Percentiles rank a stretch among this genome's conserved stretches.
phyloP scores from a whole-genome alignment of 192 early-diverging fungal genomes.

The Coemansia guatemalensis region DNA sequence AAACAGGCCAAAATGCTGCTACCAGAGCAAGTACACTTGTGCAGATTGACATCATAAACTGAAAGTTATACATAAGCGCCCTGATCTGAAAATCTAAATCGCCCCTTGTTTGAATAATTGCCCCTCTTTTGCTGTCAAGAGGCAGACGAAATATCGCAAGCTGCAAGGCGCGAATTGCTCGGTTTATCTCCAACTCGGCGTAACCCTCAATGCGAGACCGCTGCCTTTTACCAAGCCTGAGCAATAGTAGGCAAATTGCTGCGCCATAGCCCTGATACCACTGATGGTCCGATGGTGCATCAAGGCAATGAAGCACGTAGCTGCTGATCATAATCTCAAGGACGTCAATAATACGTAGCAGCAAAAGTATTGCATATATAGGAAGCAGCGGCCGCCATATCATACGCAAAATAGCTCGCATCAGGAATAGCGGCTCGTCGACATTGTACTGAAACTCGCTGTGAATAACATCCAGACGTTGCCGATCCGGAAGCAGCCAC shows the following conservation, averaged over 20 bases:
- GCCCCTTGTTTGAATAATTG: background rate
- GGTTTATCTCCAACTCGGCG: background rate
- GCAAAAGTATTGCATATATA: background rate
- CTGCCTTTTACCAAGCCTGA: constrained; percentile 10
- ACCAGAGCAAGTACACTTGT: constrained; percentile 1
- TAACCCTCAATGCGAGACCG: background rate
- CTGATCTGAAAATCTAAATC: background rate
- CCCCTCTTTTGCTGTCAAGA: background rate
- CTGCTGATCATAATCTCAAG: constrained; percentile 8
- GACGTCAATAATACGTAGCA: background rate
- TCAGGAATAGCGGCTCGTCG: constrained; percentile 33
- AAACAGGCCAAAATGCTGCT: constrained; percentile 14
- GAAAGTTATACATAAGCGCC: background rate
- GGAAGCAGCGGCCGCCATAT: constrained; percentile 27
- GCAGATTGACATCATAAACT: background rate
- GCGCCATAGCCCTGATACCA: constrained; percentile 19
- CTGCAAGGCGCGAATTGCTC: constrained; percentile 18
- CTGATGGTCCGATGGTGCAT: constrained; percentile 5
- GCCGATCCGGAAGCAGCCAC: constrained; percentile 24
- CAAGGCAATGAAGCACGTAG: constrained; percentile 24
- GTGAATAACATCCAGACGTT: constrained; percentile 8
- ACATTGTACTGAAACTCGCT: constrained; percentile 35
- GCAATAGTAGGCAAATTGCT: background rate
- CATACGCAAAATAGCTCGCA: constrained; percentile 39
- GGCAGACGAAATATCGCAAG: constrained; percentile 31